phyloP scores from a whole-genome alignment of 2,329 filamentous ascomycete species.

The Pseudogymnoascus sp. region DNA sequence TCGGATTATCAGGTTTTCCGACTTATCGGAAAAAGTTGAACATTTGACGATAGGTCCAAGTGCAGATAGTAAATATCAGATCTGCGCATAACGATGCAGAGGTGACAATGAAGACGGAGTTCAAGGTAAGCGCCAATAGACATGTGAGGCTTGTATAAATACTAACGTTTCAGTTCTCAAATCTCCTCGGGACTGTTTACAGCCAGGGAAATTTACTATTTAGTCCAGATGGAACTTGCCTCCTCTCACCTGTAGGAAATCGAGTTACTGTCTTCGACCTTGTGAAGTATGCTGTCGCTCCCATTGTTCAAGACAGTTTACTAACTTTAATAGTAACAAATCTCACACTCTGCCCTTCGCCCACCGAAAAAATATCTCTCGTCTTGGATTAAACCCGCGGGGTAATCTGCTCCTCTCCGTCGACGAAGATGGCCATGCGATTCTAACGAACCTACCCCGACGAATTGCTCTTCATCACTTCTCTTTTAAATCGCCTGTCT shows the following conservation, averaged over 20 bases:
- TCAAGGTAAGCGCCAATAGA: constrained; percentile 58
- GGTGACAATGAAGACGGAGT: constrained; percentile 91
- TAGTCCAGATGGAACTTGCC: constrained; percentile 89
- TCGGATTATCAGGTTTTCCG: constrained; percentile 11
- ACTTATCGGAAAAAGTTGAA: constrained; percentile 13
- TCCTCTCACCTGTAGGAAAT: constrained; percentile 95
- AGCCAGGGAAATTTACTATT: constrained; percentile 96
- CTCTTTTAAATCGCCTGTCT: constrained; percentile 79
- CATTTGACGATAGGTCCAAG: constrained; percentile 13
- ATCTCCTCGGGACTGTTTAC: constrained; percentile 96
- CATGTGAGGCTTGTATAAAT: not conserved
- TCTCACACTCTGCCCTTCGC: constrained; percentile 82
- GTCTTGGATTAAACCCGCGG: constrained; percentile 79
- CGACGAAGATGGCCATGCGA: constrained; percentile 89
- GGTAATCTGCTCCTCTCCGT: constrained; percentile 89
- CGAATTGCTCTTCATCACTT: constrained; percentile 89
- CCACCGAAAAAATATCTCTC: constrained; percentile 86
- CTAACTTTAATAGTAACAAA: constrained; percentile 57
- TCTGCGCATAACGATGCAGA: constrained; percentile 21
- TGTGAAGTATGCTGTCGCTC: constrained; percentile 61
- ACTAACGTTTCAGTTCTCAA: constrained; percentile 74
- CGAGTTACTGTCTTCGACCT: constrained; percentile 93
- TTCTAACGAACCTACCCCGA: constrained; percentile 82
- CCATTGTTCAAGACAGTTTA: not conserved
- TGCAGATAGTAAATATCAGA: constrained; percentile 7